Percentiles rank a stretch among this genome's conserved stretches.
Conservation (phyloP, 2,329 filamentous ascomycete species). For the Ophioceras dolichostomum region DNA sequence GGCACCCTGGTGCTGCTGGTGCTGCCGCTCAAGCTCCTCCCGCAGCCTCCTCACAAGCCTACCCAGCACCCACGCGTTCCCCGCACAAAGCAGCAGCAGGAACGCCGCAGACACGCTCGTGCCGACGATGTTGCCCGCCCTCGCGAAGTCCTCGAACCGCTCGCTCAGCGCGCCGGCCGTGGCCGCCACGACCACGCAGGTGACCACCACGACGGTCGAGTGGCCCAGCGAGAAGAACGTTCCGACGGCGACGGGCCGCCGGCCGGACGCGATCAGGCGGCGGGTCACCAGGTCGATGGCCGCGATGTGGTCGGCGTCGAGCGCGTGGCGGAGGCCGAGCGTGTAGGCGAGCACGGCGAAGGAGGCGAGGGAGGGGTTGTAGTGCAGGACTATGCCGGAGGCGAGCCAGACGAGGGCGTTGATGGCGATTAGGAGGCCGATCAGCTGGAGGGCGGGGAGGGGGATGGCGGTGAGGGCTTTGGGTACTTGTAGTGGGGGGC, state of each 20-base stretch:
- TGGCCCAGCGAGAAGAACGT: constrained; percentile 93
- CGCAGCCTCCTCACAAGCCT: constrained; percentile 60
- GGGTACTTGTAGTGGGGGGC: too few relatives aligned
- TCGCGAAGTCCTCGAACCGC: constrained; percentile 68
- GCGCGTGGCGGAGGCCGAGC: constrained; percentile 82
- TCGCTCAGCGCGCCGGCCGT: constrained; percentile 74
- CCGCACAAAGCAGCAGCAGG: constrained; percentile 66
- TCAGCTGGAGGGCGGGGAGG: constrained; percentile 29
- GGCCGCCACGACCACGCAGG: constrained; percentile 82
- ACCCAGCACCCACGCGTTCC: constrained; percentile 78
- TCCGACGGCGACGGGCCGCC: constrained; percentile 80
- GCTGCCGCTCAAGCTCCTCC: constrained; percentile 37
- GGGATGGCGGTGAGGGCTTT: constrained; percentile 16
- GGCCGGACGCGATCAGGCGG: constrained; percentile 72
- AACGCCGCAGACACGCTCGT: constrained; percentile 78
- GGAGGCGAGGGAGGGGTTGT: constrained; percentile 53
- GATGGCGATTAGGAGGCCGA: constrained; percentile 32
- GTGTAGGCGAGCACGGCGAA: constrained; percentile 80
- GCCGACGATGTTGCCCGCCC: constrained; percentile 78
- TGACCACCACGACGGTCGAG: constrained; percentile 84
- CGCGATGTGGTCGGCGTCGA: constrained; percentile 81
- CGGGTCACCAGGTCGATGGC: constrained; percentile 95
- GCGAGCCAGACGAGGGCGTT: constrained; percentile 45
- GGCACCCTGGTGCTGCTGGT: constrained; percentile 15
- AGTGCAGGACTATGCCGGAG: constrained; percentile 38